Evolutionary conservation across 768 basidiomycete genomes (phyloP), one percentile per base, ranked within the genome.

Genomic region (Pholiota conissans): DNA sequence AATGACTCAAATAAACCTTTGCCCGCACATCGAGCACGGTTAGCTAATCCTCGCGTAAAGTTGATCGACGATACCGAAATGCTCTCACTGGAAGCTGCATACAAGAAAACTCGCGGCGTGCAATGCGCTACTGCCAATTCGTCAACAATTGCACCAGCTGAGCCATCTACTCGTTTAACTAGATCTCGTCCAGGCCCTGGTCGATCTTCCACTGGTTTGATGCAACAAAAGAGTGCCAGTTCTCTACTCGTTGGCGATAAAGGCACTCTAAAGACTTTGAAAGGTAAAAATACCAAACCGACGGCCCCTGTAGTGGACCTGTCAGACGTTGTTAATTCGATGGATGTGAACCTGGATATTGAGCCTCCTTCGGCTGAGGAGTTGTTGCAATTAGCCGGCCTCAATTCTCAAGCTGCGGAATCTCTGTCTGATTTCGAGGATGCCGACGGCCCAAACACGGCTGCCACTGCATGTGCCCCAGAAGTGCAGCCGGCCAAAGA

Each of bases 381-480:
- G 58, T 68, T 87, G 27, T 70, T 86, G 39, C 63, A 76, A 54
- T 60, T 83, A 45, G 85, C 83, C 14, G 85, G 84, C 14, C 63
- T 81, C 18, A 68, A 78, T 49, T 20, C 60, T 9, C 59, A 68
- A 28, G 74, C 68, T 28, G 75, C 68, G 1, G 74, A 78, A 24
- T 67, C 59, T 0, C 76, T 89, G 24, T 73, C 82, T 7, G 85
- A 86, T 60, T 89, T 83, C 60, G 84, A 84, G n/a, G 77, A 75
- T 42, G 39, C 59, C 5, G 54, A 7, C 24, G 42, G 24, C 18
- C 18, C 22, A 11, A 45, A 45, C 22, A 7, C n/a, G n/a, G n/a
- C 9, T 40, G 39, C 5, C 5, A 40, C n/a, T 5, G n/a, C 42
- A 24, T 22, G 37, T 6, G 24, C 55, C 10, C 9, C 35, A 6